Conservation (phyloP, 179 eudicot species). For the Beta corolliflora region DNA sequence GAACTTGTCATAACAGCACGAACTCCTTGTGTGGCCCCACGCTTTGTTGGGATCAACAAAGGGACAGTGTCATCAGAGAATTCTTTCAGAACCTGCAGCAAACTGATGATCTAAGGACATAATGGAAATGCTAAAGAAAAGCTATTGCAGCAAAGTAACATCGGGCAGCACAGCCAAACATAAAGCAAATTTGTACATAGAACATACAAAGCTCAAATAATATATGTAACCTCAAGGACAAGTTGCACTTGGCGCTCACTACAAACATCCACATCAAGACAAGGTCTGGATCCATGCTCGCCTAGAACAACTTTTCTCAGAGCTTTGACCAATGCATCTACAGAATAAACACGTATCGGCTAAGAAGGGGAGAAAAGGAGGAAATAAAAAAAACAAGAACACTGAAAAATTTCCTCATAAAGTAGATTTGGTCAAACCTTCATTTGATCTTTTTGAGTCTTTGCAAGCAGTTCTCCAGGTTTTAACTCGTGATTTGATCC, state of each 20-base stretch:
- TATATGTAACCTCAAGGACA: constrained; percentile 54
- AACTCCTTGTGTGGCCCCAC: constrained; percentile 71
- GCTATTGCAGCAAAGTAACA: background rate
- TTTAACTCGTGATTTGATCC: constrained; percentile 68
- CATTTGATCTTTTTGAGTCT: constrained; percentile 38
- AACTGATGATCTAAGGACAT: constrained; percentile 22
- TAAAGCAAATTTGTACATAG: background rate
- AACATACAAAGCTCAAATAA: background rate
- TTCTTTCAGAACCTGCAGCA: constrained; percentile 58
- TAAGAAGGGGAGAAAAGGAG: constrained; percentile 8
- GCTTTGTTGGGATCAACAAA: constrained; percentile 56
- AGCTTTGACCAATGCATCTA: constrained; percentile 69
- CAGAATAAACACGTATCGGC: constrained; percentile 30
- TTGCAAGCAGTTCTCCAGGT: constrained; percentile 68
- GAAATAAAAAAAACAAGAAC: constrained; percentile 2
- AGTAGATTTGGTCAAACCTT: constrained; percentile 49
- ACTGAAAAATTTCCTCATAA: constrained; percentile 6
- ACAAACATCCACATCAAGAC: constrained; percentile 77
- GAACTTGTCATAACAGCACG: constrained; percentile 76
- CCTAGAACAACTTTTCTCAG: constrained; percentile 70
- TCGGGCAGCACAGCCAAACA: background rate
- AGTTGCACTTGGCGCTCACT: constrained; percentile 96
- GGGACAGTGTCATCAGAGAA: constrained; percentile 70
- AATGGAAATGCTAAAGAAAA: constrained; percentile 1
- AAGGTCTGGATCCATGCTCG: constrained; percentile 83